These are phyloP conservation scores for Taxillus chinensis DNA, from an alignment of 164 flowering plant genomes.

Conservation along the genomic window DNA sequence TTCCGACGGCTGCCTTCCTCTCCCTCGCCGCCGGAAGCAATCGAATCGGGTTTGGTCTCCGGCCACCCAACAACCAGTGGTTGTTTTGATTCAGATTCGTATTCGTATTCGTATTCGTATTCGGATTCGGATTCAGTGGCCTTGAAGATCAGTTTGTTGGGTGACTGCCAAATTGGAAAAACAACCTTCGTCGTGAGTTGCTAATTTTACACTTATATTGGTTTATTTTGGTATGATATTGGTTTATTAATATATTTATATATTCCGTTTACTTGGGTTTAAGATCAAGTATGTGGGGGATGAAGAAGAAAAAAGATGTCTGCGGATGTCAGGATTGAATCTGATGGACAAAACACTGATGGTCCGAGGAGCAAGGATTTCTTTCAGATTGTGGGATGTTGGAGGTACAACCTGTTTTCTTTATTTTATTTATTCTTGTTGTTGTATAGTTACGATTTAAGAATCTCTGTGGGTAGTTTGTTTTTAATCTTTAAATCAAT, in stretches of 20 bases:
- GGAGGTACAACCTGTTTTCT: slow-evolving; percentile 40
- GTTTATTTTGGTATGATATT: background rate
- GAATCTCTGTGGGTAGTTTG: background rate
- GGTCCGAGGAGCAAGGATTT: slow-evolving; percentile 64
- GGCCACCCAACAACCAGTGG: slow-evolving; percentile 18
- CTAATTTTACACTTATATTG: background rate
- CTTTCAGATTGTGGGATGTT: slow-evolving; percentile 85
- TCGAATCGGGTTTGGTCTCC: slow-evolving; percentile 5
- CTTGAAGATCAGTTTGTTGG: slow-evolving; percentile 77
- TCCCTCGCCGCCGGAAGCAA: slow-evolving; percentile 9
- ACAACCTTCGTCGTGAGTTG: slow-evolving; percentile 74
- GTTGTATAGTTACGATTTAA: background rate
- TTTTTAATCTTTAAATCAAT: background rate
- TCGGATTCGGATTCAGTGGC: slow-evolving; percentile 63
- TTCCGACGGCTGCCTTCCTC: slow-evolving; percentile 37
- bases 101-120: slow-evolving; percentile 36
- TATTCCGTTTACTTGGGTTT: background rate
- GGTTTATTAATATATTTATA: background rate
- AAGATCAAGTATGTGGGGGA: slow-evolving; percentile 82
- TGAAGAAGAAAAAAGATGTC: slow-evolving; percentile 41
- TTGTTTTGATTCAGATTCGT: slow-evolving; percentile 47
- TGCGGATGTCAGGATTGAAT: slow-evolving; percentile 68
- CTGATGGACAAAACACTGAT: slow-evolving; percentile 56
- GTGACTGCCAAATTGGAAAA: slow-evolving; percentile 91
- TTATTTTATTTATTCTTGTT: background rate